A percentile compares a stretch with the other conserved stretches of the same genome.
Conservation (phyloP, 805 yeast species). For the Starmera quercuum region DNA sequence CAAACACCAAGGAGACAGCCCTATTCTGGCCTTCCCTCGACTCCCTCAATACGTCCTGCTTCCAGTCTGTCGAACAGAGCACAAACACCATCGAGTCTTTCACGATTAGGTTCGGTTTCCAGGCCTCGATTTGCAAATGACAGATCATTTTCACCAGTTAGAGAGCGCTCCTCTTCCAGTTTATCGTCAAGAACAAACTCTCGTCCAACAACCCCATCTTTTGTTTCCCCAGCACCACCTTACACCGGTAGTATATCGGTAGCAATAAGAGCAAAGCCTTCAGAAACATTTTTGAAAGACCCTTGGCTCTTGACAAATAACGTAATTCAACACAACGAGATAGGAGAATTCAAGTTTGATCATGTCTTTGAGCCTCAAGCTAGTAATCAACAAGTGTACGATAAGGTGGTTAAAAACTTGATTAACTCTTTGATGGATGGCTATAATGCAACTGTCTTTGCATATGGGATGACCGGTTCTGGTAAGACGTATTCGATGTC, state of each 20-base stretch:
- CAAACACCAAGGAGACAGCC: constrained; percentile 16
- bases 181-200: constrained; percentile 2
- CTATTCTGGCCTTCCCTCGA: constrained; percentile 7
- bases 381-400: constrained; percentile 56
- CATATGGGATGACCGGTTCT: constrained; percentile 95
- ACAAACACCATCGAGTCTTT: constrained; percentile 13
- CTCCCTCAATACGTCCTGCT: constrained; percentile 16
- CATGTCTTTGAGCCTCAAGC: constrained; percentile 59
- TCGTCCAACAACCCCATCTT: constrained; percentile 18
- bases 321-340: constrained; percentile 44
- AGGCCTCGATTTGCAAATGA: constrained; percentile 10
- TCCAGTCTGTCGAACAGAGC: constrained; percentile 14
- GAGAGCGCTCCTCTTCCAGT: constrained; percentile 9
- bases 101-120: constrained; percentile 6
- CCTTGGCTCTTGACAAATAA: constrained; percentile 22
- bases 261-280: constrained; percentile 72
- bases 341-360: constrained; percentile 69
- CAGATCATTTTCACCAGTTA: constrained; percentile 13
- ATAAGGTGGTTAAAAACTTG: constrained; percentile 42
- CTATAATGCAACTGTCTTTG: constrained; percentile 82
- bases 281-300: constrained; percentile 20
- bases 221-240: constrained; percentile 12
- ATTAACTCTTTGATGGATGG: constrained; percentile 58
- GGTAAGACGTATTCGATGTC: constrained; percentile 95
- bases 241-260: constrained; percentile 73